Base-by-base conservation (phyloP, 148 eudicot genomes). In the Nepenthes mirabilis region DNA sequence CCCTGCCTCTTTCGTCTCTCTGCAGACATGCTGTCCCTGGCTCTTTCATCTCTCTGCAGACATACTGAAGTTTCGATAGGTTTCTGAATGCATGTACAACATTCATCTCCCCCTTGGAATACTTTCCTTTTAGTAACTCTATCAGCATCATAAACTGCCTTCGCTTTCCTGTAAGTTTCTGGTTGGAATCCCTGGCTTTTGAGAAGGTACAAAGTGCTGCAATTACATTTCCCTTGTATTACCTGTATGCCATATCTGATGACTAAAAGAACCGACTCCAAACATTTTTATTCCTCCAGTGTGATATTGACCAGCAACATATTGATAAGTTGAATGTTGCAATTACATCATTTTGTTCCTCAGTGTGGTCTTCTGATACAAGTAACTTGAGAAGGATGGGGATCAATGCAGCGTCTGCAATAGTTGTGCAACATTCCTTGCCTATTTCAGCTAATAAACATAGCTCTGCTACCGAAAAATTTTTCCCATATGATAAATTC, bases 381-480 rank as follows among this genome's bases (percentile, higher is more conserved):
- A 40, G 23, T 40, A 40, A 8, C 45, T 34, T 47, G 2, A 60
- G 5, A 1, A 67, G 70, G 14, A 59, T 6, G 14, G 49, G 45
- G 55, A 43, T 36, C 5, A 5, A 34, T 8, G 58, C 64, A 34
- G 52, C 43, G 11, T 55, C 43, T 13, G 55, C 54, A 33, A 54
- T 67, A 11, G 40, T 57, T 6, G n/a, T 43, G 59, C 64, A 53
- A 45, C 35, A n/a, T 43, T 60, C 43, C 64, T 47, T 54, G 33
- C 52, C 54, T 34, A 43, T 11, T 40, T 43, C 54, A n/a, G 64
- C n/a, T 14, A 67, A 36, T 8, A 14, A 56, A 34, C 55, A 36
- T 55, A 68, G 45, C 60, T 60, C 55, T 12, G 32, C 35, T 33
- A 60, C 23, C 14, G 55, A 53, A 37, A 34, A 45, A 2, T 7